Conservation (phyloP, 805 yeast genomes). For the Zygosaccharomyces kombuchaensis region DNA sequence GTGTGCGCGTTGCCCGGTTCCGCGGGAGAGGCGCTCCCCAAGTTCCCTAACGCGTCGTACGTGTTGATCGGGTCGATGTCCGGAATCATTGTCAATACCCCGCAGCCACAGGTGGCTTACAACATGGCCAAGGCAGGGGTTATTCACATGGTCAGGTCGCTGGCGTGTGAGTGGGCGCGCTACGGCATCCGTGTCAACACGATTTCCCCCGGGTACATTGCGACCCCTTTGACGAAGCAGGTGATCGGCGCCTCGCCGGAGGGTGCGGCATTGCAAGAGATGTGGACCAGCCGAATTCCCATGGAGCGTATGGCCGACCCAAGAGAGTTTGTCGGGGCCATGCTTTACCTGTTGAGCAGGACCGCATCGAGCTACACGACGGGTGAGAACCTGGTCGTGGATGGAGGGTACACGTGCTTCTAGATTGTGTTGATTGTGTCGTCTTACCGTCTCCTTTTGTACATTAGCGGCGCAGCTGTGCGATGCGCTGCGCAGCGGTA, state of each 20-base stretch:
- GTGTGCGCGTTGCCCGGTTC: constrained; percentile 32
- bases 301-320: constrained; percentile 84
- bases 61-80: constrained; percentile 77
- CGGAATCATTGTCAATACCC: constrained; percentile 71
- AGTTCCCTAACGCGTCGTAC: constrained; percentile 42
- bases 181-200: constrained; percentile 73
- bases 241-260: constrained; percentile 56
- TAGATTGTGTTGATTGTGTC: constrained; percentile 23
- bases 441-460: neutral
- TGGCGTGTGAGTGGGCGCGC: constrained; percentile 81
- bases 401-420: constrained; percentile 87
- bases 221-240: constrained; percentile 72
- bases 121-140: constrained; percentile 87
- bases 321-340: constrained; percentile 72
- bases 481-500: too few species aligned
- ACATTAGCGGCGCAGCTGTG: neutral
- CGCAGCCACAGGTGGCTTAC: constrained; percentile 76
- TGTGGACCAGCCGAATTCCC: constrained; percentile 71
- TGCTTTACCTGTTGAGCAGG: constrained; percentile 66
- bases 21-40: constrained; percentile 42
- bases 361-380: constrained; percentile 75
- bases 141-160: constrained; percentile 68
- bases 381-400: constrained; percentile 77
- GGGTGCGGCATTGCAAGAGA: constrained; percentile 47
- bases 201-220: constrained; percentile 74